Evolutionary conservation across 139 green algal species (phyloP), one percentile per base, ranked within the genome.

Genomic region (Volvox africanus): DNA sequence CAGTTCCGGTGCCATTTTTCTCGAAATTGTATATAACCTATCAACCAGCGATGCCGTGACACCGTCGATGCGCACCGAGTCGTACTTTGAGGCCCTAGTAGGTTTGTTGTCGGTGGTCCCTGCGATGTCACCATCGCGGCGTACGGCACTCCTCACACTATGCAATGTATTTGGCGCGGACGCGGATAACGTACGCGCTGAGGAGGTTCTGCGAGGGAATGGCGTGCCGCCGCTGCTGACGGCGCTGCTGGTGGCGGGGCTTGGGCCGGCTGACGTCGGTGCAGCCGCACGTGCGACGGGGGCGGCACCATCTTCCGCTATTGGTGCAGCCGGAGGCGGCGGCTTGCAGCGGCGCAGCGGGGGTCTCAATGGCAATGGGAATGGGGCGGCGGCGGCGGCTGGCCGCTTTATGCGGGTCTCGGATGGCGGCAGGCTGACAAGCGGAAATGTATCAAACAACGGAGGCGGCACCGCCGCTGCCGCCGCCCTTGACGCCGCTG

Each of bases 11-110:
- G 82, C 14, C 82, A n/a, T 36, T 9, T 82, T 89, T 30, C 18
- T 82, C 35, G 69, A 82, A 0, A 68, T 32, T 5, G 69, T 55
- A 11, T 82, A 61, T 26, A 19, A 30, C 3, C 85, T 89, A 1
- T 89, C 85, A 19, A 82, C 22, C 2, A 24, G 18, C 5, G 85
- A 89, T 14, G 85, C 69, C 61, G n/a, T 61, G n/a, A 36, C n/a
- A 28, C 6, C 28, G 17, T 71, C 17, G 33, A n/a, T 89, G 37
- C 85, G 69, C 44, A 89, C 24, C 3, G 85, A 89, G 37, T 19
- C 69, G 36, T 82, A 73, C 85, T 89, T 89, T 55, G 85, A 89
- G 16, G 85, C 44, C 18, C 85, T 89, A 30, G 22, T 33, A 2
- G 22, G n/a, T 1, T 20, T 61, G 21, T 26, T 33, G 5, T 55